A percentile compares a stretch with the other conserved stretches of the same genome.
phyloP scores from a whole-genome alignment of 805 yeast genomes.

The Tetrapisispora pingtungensis region DNA sequence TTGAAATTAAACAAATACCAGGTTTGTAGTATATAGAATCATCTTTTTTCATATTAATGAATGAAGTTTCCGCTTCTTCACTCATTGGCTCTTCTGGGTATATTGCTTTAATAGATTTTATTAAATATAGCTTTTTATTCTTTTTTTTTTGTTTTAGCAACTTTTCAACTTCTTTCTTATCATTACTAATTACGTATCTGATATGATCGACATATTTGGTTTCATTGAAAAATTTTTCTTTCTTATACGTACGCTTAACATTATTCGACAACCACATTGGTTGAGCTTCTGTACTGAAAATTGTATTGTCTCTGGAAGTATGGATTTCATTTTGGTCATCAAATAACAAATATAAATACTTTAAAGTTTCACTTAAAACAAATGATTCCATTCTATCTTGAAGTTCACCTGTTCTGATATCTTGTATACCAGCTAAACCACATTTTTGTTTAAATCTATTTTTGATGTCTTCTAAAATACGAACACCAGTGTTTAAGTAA shows the following conservation, averaged over 20 bases:
- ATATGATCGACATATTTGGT: slow-evolving; percentile 10
- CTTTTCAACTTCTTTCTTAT: neutral
- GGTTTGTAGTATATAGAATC: neutral
- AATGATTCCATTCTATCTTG: slow-evolving; percentile 89
- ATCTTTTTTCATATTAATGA: neutral
- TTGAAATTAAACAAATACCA: slow-evolving; percentile 5
- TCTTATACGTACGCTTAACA: slow-evolving; percentile 22
- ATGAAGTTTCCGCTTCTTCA: neutral
- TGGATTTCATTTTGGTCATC: slow-evolving; percentile 57
- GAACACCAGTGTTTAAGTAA: slow-evolving; percentile 64
- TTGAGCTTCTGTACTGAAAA: slow-evolving; percentile 87
- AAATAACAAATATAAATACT: slow-evolving; percentile 71
- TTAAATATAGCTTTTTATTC: neutral
- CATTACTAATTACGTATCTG: slow-evolving; percentile 6
- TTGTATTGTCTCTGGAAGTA: slow-evolving; percentile 29
- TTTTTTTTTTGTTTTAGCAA: neutral
- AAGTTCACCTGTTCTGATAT: slow-evolving; percentile 47
- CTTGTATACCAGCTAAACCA: slow-evolving; percentile 73
- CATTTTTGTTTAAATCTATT: slow-evolving; percentile 48
- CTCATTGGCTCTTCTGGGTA: neutral
- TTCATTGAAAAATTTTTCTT: slow-evolving; percentile 15
- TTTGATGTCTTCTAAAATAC: slow-evolving; percentile 47
- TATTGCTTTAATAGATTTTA: neutral
- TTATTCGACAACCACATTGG: slow-evolving; percentile 61
- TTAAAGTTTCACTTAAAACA: slow-evolving; percentile 77